Evolutionary conservation across 306 rosid species (phyloP).

Genomic region (Coriaria nepalensis): DNA sequence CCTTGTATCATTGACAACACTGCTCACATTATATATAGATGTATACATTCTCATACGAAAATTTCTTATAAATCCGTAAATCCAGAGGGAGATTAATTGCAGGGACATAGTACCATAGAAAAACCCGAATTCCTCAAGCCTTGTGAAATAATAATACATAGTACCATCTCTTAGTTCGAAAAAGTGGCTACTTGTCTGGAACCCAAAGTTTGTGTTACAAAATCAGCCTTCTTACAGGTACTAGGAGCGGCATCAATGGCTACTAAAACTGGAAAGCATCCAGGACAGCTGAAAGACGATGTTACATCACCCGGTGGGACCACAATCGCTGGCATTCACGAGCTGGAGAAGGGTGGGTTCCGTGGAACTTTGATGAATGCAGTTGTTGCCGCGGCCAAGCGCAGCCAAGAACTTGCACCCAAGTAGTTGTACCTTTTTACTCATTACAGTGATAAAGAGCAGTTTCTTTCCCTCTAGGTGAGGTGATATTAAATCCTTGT

Average conservation of each 20-base stretch:
- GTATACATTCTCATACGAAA: no score
- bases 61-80: no score
- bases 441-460: neutral
- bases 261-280: slow-evolving; percentile 48
- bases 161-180: no score
- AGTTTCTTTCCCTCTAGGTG: no score
- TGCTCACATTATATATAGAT: no score
- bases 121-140: no score
- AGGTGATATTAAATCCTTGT: no score
- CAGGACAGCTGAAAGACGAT: slow-evolving; percentile 82
- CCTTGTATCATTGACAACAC: no score
- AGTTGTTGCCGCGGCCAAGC: slow-evolving; percentile 67
- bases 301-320: slow-evolving; percentile 86
- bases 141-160: no score
- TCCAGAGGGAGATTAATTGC: no score
- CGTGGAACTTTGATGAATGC: slow-evolving; percentile 92
- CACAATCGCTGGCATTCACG: slow-evolving; percentile 78
- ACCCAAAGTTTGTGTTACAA: neutral
- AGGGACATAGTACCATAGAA: no score
- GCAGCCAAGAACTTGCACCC: slow-evolving; percentile 53
- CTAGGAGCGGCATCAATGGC: slow-evolving; percentile 86
- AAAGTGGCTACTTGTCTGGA: no score
- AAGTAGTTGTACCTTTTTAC: slow-evolving; percentile 5
- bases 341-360: slow-evolving; percentile 78
- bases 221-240: slow-evolving; percentile 32